These are phyloP conservation scores for Vitis rotundifolia DNA, from an alignment of 164 flowering plant species.

Conservation along the genomic window DNA sequence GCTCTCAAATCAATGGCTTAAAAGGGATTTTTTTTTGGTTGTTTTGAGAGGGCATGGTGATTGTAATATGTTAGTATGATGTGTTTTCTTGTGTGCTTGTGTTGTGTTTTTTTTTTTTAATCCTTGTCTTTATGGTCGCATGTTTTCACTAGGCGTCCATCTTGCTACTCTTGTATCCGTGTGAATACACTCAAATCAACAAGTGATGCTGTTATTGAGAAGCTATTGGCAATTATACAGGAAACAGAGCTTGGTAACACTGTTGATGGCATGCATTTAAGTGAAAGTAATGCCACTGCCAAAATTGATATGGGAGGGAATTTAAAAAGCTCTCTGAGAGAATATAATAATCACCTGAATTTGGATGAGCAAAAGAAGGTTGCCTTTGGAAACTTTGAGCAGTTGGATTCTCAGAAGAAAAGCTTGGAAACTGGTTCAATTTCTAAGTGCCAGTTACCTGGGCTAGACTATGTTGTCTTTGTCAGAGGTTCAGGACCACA, in stretches of 20 bases:
- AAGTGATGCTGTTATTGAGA: constrained; percentile 62
- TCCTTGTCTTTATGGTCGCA: not conserved
- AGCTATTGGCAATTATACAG: constrained; percentile 44
- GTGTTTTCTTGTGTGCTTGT: not conserved
- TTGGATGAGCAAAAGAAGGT: constrained; percentile 5
- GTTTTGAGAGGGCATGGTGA: too few relatives aligned
- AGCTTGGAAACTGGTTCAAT: constrained; percentile 21
- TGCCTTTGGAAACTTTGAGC: constrained; percentile 9
- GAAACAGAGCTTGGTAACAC: constrained; percentile 15
- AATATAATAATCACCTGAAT: constrained; percentile 2
- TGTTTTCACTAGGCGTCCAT: constrained; percentile 58
- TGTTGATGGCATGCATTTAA: constrained; percentile 4
- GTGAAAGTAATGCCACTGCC: constrained; percentile 2
- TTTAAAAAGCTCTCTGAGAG: constrained; percentile 11
- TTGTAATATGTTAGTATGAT: too few relatives aligned
- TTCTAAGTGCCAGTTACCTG: constrained; percentile 70
- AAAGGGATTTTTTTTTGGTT: too few relatives aligned
- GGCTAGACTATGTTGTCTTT: constrained; percentile 82
- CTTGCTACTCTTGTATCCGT: constrained; percentile 88
- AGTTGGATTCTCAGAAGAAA: constrained; percentile 8
- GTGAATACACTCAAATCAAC: constrained; percentile 78
- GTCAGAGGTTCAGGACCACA: constrained; percentile 91
- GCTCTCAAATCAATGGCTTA: too few relatives aligned
- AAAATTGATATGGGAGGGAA: constrained; percentile 8
- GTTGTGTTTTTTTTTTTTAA: not conserved